A percentile compares a stretch with the other conserved stretches of the same genome.
phyloP scores from a whole-genome alignment of 305 asterid genomes.

The Rubia tinctorum region DNA sequence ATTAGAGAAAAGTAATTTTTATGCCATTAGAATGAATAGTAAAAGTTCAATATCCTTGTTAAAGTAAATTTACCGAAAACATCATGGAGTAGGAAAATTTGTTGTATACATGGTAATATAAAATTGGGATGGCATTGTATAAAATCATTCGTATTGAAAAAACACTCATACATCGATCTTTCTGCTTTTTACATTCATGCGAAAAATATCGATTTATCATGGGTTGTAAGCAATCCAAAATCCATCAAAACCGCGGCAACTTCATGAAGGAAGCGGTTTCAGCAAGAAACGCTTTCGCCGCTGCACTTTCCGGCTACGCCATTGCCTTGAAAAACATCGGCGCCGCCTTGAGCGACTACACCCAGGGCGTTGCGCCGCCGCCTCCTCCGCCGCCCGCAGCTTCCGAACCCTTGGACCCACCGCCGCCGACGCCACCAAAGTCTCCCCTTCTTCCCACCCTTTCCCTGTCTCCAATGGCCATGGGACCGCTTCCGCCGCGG shows the following conservation, averaged over 20 bases:
- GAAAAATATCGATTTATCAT: slow-evolving; percentile 21
- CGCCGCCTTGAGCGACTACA: slow-evolving; percentile 87
- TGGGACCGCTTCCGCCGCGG: slow-evolving; percentile 53
- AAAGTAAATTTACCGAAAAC: too few relatives aligned
- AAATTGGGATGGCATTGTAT: too few relatives aligned
- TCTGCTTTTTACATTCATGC: too few relatives aligned
- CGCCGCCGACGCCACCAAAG: slow-evolving; percentile 52
- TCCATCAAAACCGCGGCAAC: slow-evolving; percentile 80
- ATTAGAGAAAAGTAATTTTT: too few relatives aligned
- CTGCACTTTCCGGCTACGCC: slow-evolving; percentile 87
- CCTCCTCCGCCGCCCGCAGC: slow-evolving; percentile 35
- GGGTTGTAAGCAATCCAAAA: slow-evolving; percentile 94
- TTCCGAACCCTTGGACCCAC: slow-evolving; percentile 39
- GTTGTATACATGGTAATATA: too few relatives aligned
- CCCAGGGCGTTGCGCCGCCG: slow-evolving; percentile 74
- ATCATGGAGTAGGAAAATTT: too few relatives aligned
- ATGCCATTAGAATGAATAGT: too few relatives aligned
- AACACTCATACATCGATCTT: too few relatives aligned
- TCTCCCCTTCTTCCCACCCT: slow-evolving; percentile 59
- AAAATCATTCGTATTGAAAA: too few relatives aligned
- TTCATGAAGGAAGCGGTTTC: slow-evolving; percentile 79
- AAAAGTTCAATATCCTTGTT: too few relatives aligned
- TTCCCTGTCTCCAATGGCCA: slow-evolving; percentile 73
- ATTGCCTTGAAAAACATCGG: slow-evolving; percentile 83
- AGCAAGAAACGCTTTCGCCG: slow-evolving; percentile 84